Conservation (phyloP, 208 protist genomes). For the Acanthamoeba castellanii region DNA sequence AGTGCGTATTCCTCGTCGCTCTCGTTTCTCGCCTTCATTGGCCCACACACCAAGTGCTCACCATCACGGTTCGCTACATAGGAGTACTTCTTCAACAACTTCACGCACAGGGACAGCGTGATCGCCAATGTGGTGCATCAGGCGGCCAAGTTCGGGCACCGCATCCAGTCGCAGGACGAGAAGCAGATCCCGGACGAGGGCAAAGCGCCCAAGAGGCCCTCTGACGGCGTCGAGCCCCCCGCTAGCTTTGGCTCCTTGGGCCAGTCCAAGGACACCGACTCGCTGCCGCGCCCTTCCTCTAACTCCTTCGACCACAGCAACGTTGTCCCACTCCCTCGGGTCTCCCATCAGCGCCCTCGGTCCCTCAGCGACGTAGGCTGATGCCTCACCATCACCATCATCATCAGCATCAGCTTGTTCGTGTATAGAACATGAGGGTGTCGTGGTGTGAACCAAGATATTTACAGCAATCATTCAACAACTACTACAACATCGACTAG, state of each 20-base stretch:
- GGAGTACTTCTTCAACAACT: slow-evolving; percentile 68
- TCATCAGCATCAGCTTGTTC: too few relatives aligned
- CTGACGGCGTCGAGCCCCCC: too few relatives aligned
- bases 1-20: background rate
- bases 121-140: slow-evolving; percentile 50
- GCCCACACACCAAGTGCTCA: background rate
- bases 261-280: slow-evolving; percentile 23
- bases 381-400: background rate
- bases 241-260: too few relatives aligned
- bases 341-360: background rate
- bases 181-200: background rate
- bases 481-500: too few relatives aligned
- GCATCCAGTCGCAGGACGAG: slow-evolving; percentile 1
- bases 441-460: background rate
- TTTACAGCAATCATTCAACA: background rate
- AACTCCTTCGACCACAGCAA: background rate
- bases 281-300: background rate
- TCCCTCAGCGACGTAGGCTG: slow-evolving; percentile 27
- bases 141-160: slow-evolving; percentile 42
- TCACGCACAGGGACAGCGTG: slow-evolving; percentile 27
- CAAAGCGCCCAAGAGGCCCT: background rate
- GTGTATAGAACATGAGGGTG: background rate
- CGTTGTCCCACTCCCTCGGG: background rate
- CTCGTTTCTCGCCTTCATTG: background rate
- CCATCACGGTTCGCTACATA: background rate